Evolutionary conservation across 106 monocot genomes (phyloP), one percentile per base, ranked within the genome.

Genomic region (Cymbidium sinense): DNA sequence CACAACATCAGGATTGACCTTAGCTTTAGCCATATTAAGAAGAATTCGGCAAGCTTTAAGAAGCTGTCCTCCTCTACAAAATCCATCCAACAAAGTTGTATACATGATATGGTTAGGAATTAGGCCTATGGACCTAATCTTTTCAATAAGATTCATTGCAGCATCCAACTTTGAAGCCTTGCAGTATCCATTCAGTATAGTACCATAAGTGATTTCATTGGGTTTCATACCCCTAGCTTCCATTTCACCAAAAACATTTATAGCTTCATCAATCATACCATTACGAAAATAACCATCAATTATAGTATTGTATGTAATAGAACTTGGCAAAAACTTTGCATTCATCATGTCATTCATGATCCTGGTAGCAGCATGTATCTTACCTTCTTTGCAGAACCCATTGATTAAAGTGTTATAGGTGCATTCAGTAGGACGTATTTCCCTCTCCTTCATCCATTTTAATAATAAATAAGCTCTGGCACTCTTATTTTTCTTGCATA

Each of bases 321-420:
- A 43, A 81, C 79, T 87, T 27, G 87, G 93, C 25, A 47, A 72
- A 70, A 88, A 33, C 43, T 78, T 79, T 31, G 39, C 21, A 72
- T 76, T 30, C 82, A 70, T 88, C 67, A 93, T 93, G 41, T 90
- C 86, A 77, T 75, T 70, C 21, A 93, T 81, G 67, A 93, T 67
- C 34, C 74, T 70, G 39, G 27, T 69, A 61, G 84, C 93, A 73
- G 77, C 43, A 51, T 30, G 6, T 3, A 88, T 71, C 80, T 90
- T 90, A 27, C 82, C 83, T 84, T 93, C 90, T 78, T 81, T 86
- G 75, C 82, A 90, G 41, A 93, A 88, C 8, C 93, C 93, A 79
- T 78, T 87, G 7, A 93, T 84, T 29, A 93, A 76, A 54, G 86
- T 86, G 69, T 90, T 93, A 58, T 90, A 90, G 29, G 90, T 86